Percentiles rank a stretch among this genome's conserved stretches.
These are phyloP conservation scores for Berberis thunbergii DNA, from an alignment of 164 flowering plant genomes.

Conservation along the genomic window DNA sequence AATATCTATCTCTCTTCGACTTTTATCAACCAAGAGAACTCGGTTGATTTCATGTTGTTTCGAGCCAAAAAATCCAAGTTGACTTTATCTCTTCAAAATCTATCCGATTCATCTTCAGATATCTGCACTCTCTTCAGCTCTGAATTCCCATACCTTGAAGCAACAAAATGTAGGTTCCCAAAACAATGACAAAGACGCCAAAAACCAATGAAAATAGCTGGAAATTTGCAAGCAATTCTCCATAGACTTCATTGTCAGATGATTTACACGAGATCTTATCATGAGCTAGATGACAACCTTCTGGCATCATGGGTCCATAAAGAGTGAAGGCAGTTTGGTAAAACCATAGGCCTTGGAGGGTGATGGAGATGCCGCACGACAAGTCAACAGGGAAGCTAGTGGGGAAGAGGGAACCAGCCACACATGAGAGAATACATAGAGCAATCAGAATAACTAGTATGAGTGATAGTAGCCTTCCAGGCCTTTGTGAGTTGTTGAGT, in stretches of 20 bases:
- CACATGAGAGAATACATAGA: constrained; percentile 55
- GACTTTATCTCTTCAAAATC: background rate
- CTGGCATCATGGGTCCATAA: constrained; percentile 92
- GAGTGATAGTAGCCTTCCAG: constrained; percentile 95
- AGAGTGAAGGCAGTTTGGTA: constrained; percentile 94
- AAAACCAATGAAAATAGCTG: constrained; percentile 61
- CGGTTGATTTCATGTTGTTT: no score
- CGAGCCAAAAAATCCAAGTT: no score
- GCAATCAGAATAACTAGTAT: constrained; percentile 78
- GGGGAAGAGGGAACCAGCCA: constrained; percentile 64
- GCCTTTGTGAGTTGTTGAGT: constrained; percentile 86
- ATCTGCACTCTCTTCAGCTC: constrained; percentile 14
- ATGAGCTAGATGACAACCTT: constrained; percentile 56
- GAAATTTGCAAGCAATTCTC: constrained; percentile 74
- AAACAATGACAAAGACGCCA: constrained; percentile 36
- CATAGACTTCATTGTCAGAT: constrained; percentile 48
- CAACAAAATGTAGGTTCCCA: constrained; percentile 39
- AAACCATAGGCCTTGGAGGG: constrained; percentile 99
- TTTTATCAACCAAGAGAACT: no score
- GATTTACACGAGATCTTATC: constrained; percentile 41
- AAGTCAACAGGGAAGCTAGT: constrained; percentile 69
- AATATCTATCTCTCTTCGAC: no score
- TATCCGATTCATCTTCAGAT: background rate
- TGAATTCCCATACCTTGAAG: constrained; percentile 35
- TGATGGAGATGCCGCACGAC: constrained; percentile 62